phyloP scores from a whole-genome alignment of 805 yeast species.

The Candida vartiovaarae region DNA sequence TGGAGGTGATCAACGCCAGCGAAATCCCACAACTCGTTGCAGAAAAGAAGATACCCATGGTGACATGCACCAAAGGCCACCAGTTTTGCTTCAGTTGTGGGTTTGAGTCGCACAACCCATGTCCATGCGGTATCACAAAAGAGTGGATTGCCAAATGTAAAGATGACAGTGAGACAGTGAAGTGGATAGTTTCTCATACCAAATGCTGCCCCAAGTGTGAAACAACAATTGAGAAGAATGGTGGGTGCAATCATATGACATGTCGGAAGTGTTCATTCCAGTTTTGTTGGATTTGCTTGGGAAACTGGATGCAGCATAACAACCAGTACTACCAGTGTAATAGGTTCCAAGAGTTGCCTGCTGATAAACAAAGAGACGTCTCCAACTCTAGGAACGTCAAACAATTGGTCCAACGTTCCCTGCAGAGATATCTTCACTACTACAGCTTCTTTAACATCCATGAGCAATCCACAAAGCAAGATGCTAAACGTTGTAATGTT shows the following conservation, averaged over 20 bases:
- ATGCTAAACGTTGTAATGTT: slow-evolving; percentile 51
- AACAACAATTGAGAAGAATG: slow-evolving; percentile 80
- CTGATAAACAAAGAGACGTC: slow-evolving; percentile 23
- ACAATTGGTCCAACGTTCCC: slow-evolving; percentile 35
- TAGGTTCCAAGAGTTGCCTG: slow-evolving; percentile 36
- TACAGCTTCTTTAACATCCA: slow-evolving; percentile 71
- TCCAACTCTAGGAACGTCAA: slow-evolving; percentile 32
- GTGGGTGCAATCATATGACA: slow-evolving; percentile 96
- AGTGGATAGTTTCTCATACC: slow-evolving; percentile 84
- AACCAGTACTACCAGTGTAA: slow-evolving; percentile 61
- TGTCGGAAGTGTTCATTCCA: slow-evolving; percentile 72
- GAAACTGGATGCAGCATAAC: slow-evolving; percentile 68
- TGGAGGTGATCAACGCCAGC: slow-evolving; percentile 27
- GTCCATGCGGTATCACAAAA: slow-evolving; percentile 65
- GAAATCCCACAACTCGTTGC: slow-evolving; percentile 7
- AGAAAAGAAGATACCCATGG: slow-evolving; percentile 48
- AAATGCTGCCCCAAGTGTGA: slow-evolving; percentile 81
- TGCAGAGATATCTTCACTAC: slow-evolving; percentile 66
- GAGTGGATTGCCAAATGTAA: slow-evolving; percentile 73
- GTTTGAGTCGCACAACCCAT: slow-evolving; percentile 73
- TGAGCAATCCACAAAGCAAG: slow-evolving; percentile 69
- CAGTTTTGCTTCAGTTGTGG: slow-evolving; percentile 76
- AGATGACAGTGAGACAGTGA: slow-evolving; percentile 82
- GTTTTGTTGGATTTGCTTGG: slow-evolving; percentile 91
- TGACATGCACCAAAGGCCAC: slow-evolving; percentile 58